Base-by-base conservation (phyloP, 2,329 filamentous ascomycete species). In the Sodiomyces alkalinus region DNA sequence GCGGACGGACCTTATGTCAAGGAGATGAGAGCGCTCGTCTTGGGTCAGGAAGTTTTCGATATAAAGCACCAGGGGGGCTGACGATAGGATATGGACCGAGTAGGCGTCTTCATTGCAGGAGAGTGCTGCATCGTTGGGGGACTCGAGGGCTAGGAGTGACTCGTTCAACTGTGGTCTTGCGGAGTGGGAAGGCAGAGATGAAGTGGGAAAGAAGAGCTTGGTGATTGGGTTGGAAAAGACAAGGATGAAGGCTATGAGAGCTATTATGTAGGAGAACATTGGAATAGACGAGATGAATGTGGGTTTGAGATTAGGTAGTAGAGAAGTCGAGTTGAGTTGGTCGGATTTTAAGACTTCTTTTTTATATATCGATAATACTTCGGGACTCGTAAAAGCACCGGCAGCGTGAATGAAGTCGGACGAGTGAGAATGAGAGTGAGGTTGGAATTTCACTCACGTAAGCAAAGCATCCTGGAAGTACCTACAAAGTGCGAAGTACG, bases 11-110 rank as follows among this genome's bases (percentile, higher is more conserved):
- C 63, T 67, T 22, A 67, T 58, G 11, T 63, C 55, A 3, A 68
- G 45, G 13, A 70, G 42, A 38, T 67, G 58, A 18, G 38, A 34
- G 27, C 56, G 52, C 42, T 70, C 65, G 4, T 45, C 46, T 7
- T 38, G 34, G 10, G 49, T 54, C 29, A 70, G 36, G 37, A 70
- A 70, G 12, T 56, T 50, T 45, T 68, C 62, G 9, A 70, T 46
- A 34, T 70, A 70, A 4, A 70, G 40, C 3, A 70, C 60, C 20
- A 70, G 42, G 13, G 66, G 65, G 31, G 58, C 58, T 30, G 57
- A 53, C 24, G 53, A 64, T 31, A 62, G 43, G 15, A 69, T 50
- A 31, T 63, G 59, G 22, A 62, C 53, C 2, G 49, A 46, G 41
- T 67, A 65, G 3, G 49, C 37, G 33, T 64, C 54, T 2, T 47